These are phyloP conservation scores for Metschnikowia henanensis DNA, from an alignment of 805 yeast genomes.

Conservation along the genomic window DNA sequence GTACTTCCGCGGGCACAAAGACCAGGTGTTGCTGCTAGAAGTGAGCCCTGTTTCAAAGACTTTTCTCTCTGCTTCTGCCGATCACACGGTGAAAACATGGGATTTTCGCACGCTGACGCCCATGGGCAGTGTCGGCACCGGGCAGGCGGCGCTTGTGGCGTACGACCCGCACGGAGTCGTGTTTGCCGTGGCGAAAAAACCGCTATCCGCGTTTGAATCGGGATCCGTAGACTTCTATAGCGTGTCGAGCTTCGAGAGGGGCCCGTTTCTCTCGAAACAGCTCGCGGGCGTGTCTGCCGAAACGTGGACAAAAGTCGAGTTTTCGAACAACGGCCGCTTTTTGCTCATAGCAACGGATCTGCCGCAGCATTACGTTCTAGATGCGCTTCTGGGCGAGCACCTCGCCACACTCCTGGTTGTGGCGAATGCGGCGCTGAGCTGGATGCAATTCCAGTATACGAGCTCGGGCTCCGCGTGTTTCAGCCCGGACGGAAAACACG, in stretches of 20 bases:
- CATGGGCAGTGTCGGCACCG: constrained; percentile 55
- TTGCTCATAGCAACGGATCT: constrained; percentile 58
- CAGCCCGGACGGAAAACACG: constrained; percentile 42
- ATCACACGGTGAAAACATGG: constrained; percentile 85
- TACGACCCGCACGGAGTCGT: constrained; percentile 85
- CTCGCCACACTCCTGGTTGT: constrained; percentile 29
- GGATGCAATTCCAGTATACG: constrained; percentile 34
- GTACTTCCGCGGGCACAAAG: constrained; percentile 86
- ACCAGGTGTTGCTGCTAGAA: constrained; percentile 69
- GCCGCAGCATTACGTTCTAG: constrained; percentile 57
- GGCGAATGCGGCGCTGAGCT: constrained; percentile 11
- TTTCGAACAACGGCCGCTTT: constrained; percentile 73
- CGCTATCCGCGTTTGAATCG: constrained; percentile 15
- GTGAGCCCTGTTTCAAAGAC: constrained; percentile 68
- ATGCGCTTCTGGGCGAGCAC: constrained; percentile 64
- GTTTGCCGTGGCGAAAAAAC: constrained; percentile 56
- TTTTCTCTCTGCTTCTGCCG: constrained; percentile 68
- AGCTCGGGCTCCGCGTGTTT: constrained; percentile 35
- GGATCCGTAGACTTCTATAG: constrained; percentile 54
- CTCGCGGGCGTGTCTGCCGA: constrained; percentile 23
- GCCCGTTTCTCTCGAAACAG: constrained; percentile 45
- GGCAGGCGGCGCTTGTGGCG: constrained; percentile 58
- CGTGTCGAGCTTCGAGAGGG: constrained; percentile 53
- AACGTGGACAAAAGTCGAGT: constrained; percentile 67
- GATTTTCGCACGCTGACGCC: constrained; percentile 70